These are phyloP conservation scores for Scutellaria galericulata DNA, from an alignment of 257 asterid genomes.

Conservation along the genomic window DNA sequence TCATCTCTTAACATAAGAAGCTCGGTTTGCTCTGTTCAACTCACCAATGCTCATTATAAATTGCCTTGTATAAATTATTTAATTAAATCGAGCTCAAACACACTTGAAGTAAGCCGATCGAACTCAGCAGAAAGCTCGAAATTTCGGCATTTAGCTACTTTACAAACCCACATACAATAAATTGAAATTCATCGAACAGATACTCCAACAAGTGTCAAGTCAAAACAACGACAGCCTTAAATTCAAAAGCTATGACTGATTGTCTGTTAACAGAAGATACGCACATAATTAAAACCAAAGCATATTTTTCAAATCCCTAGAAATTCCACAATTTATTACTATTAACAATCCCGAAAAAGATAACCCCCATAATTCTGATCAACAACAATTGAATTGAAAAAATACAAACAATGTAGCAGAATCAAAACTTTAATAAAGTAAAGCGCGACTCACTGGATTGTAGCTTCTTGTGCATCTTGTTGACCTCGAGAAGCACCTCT, in stretches of 20 bases:
- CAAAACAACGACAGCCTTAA: slow-evolving; percentile 10
- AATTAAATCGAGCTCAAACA: not conserved
- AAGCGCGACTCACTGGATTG: slow-evolving; percentile 60
- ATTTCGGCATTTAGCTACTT: slow-evolving; percentile 14
- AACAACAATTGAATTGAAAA: not conserved
- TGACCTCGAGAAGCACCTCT: slow-evolving; percentile 76
- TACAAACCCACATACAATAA: slow-evolving; percentile 20
- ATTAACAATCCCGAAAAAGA: slow-evolving; percentile 9
- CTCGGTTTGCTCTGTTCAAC: not conserved
- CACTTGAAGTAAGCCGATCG: not conserved
- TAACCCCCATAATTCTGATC: slow-evolving; percentile 33
- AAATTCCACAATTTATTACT: slow-evolving; percentile 28
- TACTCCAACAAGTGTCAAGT: slow-evolving; percentile 27
- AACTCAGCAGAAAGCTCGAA: not conserved
- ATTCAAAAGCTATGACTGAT: not conserved
- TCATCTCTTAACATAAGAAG: not conserved
- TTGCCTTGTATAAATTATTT: not conserved
- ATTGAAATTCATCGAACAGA: slow-evolving; percentile 30
- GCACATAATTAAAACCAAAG: slow-evolving; percentile 18
- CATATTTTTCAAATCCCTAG: slow-evolving; percentile 13
- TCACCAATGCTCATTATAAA: not conserved
- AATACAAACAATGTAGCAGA: slow-evolving; percentile 1
- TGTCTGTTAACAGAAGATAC: slow-evolving; percentile 14
- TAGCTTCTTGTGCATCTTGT: slow-evolving; percentile 93
- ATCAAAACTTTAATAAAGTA: not conserved